Percentiles rank a stretch among this genome's conserved stretches.
These are phyloP conservation scores for Fusarium newnesense DNA, from an alignment of 2,329 filamentous ascomycete genomes.

Conservation along the genomic window DNA sequence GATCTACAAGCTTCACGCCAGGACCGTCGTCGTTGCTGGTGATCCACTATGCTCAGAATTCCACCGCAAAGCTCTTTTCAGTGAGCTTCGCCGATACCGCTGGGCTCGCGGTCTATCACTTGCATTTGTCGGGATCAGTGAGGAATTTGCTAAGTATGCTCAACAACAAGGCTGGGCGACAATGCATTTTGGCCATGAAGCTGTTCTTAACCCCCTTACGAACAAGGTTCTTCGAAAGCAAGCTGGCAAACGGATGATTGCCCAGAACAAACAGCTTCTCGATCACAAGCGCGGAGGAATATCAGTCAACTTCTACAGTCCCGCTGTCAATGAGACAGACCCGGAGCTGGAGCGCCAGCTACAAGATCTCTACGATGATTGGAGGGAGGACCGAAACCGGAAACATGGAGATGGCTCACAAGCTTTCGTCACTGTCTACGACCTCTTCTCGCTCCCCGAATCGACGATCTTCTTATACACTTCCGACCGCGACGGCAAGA, in stretches of 20 bases:
- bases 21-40: background rate
- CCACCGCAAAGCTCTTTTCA: background rate
- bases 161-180: conserved; percentile 4
- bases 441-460: background rate
- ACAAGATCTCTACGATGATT: conserved; percentile 8
- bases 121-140: conserved; percentile 1
- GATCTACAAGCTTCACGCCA: conserved; percentile 5
- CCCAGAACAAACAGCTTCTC: conserved; percentile 11
- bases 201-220: conserved; percentile 2
- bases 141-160: conserved; percentile 1
- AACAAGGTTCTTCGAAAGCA: conserved; percentile 3
- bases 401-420: background rate
- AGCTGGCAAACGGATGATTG: conserved; percentile 14
- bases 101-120: background rate
- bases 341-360: background rate
- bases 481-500: background rate
- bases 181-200: conserved; percentile 6
- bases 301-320: background rate
- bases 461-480: conserved; percentile 10
- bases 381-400: conserved; percentile 1
- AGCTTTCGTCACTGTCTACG: conserved; percentile 12
- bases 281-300: background rate
- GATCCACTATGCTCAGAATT: conserved; percentile 1
- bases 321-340: background rate
- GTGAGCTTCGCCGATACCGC: background rate